These are phyloP conservation scores for Sophora flavescens DNA, from an alignment of 306 rosid species.

Conservation along the genomic window DNA sequence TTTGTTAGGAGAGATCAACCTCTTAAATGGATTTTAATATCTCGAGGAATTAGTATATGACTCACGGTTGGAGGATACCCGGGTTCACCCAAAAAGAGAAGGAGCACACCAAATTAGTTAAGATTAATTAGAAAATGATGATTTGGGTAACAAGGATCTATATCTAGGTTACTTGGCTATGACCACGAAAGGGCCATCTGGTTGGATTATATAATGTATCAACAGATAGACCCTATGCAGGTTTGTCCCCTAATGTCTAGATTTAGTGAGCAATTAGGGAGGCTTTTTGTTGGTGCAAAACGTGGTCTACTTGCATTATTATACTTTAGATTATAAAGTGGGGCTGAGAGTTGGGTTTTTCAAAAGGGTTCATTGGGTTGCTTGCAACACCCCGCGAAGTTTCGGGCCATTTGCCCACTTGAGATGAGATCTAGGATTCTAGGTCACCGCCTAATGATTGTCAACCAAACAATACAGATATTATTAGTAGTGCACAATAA, in stretches of 20 bases:
- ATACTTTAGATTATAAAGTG: slow-evolving; percentile 2
- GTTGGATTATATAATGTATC: slow-evolving; percentile 5
- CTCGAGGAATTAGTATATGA: no score
- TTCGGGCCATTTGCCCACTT: slow-evolving; percentile 33
- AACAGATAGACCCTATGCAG: slow-evolving; percentile 11
- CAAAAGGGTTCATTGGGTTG: slow-evolving; percentile 15
- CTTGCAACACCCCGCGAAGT: slow-evolving; percentile 23
- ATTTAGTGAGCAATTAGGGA: slow-evolving; percentile 20
- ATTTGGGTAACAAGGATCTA: slow-evolving; percentile 16
- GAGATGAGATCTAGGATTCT: slow-evolving; percentile 11
- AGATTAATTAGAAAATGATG: slow-evolving; percentile 31
- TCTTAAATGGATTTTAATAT: no score
- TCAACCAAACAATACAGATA: neutral
- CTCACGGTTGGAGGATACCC: no score
- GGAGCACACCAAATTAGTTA: slow-evolving; percentile 15
- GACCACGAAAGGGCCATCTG: slow-evolving; percentile 31
- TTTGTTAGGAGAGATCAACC: no score
- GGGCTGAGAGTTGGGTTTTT: neutral
- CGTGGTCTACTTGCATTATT: slow-evolving; percentile 57
- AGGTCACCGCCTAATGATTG: slow-evolving; percentile 22
- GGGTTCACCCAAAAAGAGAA: no score
- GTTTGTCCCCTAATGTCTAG: slow-evolving; percentile 42
- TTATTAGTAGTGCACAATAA: neutral
- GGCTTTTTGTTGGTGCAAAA: slow-evolving; percentile 44
- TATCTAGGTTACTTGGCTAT: neutral